phyloP scores from a whole-genome alignment of 1,284 basidiomycete species.

The Inonotus obliquus region DNA sequence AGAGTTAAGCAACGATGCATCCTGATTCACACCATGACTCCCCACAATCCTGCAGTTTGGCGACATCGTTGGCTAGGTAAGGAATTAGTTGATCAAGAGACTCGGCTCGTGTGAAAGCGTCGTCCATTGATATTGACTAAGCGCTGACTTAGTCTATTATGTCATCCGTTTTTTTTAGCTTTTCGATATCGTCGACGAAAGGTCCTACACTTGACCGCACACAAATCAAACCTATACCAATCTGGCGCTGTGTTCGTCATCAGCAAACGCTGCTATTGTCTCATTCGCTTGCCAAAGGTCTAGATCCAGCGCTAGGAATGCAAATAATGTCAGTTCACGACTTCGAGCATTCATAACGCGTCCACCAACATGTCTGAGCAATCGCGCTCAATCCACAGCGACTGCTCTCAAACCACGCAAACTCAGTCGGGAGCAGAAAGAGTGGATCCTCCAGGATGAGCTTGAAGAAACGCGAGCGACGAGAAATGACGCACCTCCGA shows the following conservation, averaged over 20 bases:
- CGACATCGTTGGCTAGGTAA: too few relatives aligned
- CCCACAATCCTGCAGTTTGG: too few relatives aligned
- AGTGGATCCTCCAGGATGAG: constrained; percentile 8
- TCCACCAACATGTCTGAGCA: background rate
- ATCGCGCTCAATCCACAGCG: background rate
- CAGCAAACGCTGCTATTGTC: background rate
- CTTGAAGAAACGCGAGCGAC: background rate
- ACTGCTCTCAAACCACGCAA: background rate
- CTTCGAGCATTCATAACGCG: constrained; percentile 7
- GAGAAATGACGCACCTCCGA: background rate
- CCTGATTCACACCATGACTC: too few relatives aligned
- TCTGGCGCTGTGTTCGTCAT: constrained; percentile 2
- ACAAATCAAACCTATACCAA: constrained; percentile 2
- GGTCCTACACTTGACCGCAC: too few relatives aligned
- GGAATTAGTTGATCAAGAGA: too few relatives aligned
- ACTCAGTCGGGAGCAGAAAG: constrained; percentile 7
- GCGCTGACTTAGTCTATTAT: too few relatives aligned
- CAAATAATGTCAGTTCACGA: background rate
- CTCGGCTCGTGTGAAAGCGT: too few relatives aligned
- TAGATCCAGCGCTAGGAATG: background rate
- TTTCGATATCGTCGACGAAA: too few relatives aligned
- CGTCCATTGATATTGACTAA: too few relatives aligned
- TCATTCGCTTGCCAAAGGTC: background rate
- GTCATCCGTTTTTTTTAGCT: too few relatives aligned
- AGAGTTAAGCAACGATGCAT: too few relatives aligned